Evolutionary conservation across 164 flowering plant species (phyloP), one percentile per base, ranked within the genome.

Genomic region (Tinospora cordifolia): DNA sequence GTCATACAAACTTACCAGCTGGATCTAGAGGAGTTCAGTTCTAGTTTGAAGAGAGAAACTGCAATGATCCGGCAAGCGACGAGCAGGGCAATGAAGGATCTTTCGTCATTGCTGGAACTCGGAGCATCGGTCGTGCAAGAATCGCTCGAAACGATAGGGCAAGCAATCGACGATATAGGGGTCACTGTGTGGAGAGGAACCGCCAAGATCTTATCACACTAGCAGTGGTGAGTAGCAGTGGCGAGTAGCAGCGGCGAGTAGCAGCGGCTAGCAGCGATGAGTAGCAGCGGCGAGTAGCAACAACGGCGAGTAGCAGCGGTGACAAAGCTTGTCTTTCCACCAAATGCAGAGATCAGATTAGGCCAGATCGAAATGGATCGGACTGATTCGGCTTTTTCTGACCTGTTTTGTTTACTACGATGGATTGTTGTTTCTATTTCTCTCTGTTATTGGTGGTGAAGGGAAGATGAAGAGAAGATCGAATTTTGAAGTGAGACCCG

Each of bases 131-230:
- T 81, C 1, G 98, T 93, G 3, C 97, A 90, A 26, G 89, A 71
- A 11, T 87, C 94, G 14, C 83, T 93, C 2, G 97, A 86, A 74
- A 80, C 91, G 0, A 88, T 93, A 12, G 97, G 98, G 7, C 88
- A 87, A 63, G 92, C 85, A 3, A 81, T 92, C 39, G 98, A 92
- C 63, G 84, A 82, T 30, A 63, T 91, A 40, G 88, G 97, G 1
- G 68, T 64, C 77, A 65, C 91, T 19, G 92, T 92, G 6, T 84
- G 86, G 87, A 76, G 80, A 65, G 87, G 87, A 17, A 83, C 91
- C 64, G 75, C 95, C 0, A 83, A 80, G 70, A 84, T 89, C 66
- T 88, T 90, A 27, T 34, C 86, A 21, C 60, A 54, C n/a, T n/a
- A n/a, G n/a, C n/a, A n/a, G n/a, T n/a, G n/a, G n/a, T n/a, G n/a